Conservation (phyloP, 1,139 yeast genomes). For the Kurtzmaniella quercitrusa region DNA sequence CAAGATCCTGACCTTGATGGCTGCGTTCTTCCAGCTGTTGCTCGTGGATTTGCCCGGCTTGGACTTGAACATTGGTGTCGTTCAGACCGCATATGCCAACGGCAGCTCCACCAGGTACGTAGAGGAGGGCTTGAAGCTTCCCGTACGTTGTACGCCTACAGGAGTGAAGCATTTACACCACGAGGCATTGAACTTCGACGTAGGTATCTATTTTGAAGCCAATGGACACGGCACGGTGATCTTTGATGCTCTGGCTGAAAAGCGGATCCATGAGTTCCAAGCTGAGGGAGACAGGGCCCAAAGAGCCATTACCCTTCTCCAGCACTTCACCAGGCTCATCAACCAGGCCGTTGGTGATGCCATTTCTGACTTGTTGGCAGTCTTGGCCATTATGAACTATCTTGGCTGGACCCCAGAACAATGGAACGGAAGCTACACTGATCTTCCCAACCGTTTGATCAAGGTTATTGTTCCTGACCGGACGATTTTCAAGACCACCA, state of each 20-base stretch:
- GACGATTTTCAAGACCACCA: conserved; percentile 72
- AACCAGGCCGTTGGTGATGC: conserved; percentile 99
- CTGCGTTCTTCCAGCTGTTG: conserved; percentile 57
- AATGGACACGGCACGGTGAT: conserved; percentile 99
- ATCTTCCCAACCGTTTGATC: conserved; percentile 78
- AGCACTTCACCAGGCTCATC: conserved; percentile 62
- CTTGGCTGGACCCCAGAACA: conserved; percentile 53
- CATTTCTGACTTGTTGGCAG: conserved; percentile 78
- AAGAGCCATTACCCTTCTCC: conserved; percentile 47
- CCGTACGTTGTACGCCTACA: conserved; percentile 87
- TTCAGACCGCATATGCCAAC: conserved; percentile 97
- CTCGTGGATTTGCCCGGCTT: conserved; percentile 37
- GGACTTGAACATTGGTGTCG: conserved; percentile 66
- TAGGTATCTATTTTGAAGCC: conserved; percentile 96
- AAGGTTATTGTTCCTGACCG: conserved; percentile 85
- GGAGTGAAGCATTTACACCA: conserved; percentile 97
- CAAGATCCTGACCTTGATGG: conserved; percentile 82
- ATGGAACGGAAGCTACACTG: conserved; percentile 79
- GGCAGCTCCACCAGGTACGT: conserved; percentile 83
- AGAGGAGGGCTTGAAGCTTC: conserved; percentile 57
- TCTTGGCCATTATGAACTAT: conserved; percentile 60
- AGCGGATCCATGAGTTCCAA: conserved; percentile 23
- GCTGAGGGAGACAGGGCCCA: conserved; percentile 22
- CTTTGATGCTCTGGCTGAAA: conserved; percentile 59
- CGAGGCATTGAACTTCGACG: conserved; percentile 75